phyloP scores from a whole-genome alignment of 1,284 basidiomycete genomes.

The Heterobasidion annosum region DNA sequence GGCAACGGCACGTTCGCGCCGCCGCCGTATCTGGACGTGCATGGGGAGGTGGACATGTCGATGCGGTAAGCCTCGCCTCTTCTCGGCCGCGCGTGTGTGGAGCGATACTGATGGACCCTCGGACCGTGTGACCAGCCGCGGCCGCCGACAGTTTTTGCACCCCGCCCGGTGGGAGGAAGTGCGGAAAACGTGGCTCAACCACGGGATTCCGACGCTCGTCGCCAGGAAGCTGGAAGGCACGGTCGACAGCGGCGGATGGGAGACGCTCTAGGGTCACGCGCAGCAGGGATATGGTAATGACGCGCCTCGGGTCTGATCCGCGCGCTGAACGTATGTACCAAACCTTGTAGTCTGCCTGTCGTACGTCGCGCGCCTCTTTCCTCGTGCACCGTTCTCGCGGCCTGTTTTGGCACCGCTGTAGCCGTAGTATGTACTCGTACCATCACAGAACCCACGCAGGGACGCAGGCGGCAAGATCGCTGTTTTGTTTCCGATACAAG shows the following conservation, averaged over 20 bases:
- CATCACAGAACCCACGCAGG: too few species aligned
- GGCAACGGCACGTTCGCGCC: conserved; percentile 83
- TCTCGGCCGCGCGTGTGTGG: neutral
- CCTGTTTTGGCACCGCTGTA: neutral
- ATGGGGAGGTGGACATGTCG: conserved; percentile 90
- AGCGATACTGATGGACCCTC: neutral
- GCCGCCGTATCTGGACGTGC: conserved; percentile 91
- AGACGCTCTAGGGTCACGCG: conserved; percentile 53
- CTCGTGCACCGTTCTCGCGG: neutral
- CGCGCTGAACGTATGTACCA: neutral
- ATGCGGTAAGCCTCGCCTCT: conserved; percentile 60
- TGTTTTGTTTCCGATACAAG: too few species aligned
- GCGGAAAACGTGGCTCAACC: conserved; percentile 82
- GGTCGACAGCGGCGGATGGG: conserved; percentile 92
- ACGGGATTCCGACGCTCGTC: conserved; percentile 85
- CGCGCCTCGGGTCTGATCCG: too few species aligned
- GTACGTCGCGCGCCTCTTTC: neutral
- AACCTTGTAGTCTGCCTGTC: neutral
- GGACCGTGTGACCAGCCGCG: conserved; percentile 43
- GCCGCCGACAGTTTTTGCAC: conserved; percentile 85
- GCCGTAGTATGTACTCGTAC: neutral
- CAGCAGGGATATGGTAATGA: too few species aligned
- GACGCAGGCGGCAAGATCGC: too few species aligned
- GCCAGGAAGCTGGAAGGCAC: conserved; percentile 84
- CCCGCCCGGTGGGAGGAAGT: conserved; percentile 87